phyloP scores from a whole-genome alignment of 805 yeast species.

The Saturnispora halmiae region DNA sequence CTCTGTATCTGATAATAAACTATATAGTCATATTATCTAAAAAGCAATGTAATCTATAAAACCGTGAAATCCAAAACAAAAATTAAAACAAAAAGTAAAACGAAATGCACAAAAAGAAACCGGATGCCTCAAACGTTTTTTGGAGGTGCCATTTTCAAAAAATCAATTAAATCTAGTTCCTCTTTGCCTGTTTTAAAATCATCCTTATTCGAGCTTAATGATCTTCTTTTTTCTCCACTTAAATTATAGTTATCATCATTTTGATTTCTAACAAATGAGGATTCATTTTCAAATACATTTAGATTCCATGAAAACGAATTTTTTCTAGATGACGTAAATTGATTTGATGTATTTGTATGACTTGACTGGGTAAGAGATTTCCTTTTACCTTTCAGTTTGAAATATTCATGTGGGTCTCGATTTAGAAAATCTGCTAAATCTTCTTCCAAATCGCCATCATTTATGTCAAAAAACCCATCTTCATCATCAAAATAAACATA shows the following conservation, averaged over 20 bases:
- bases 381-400: neutral
- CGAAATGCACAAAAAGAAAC: too few species aligned
- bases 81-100: too few species aligned
- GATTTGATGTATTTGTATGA: neutral
- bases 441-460: constrained; percentile 2
- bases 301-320: constrained; percentile 5
- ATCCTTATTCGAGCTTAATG: too few species aligned
- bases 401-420: constrained; percentile 3
- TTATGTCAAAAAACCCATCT: too few species aligned
- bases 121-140: neutral
- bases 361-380: too few species aligned
- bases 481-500: neutral
- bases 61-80: too few species aligned
- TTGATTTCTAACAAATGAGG: neutral
- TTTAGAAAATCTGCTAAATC: constrained; percentile 11
- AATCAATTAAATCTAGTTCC: neutral
- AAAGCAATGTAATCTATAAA: too few species aligned
- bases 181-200: too few species aligned
- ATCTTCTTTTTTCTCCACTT: too few species aligned
- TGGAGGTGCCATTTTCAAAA: neutral
- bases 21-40: too few species aligned
- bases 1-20: too few species aligned
- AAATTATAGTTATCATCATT: neutral
- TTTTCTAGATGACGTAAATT: neutral
- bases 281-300: constrained; percentile 3